Evolutionary conservation across 495 filamentous ascomycete genomes (phyloP).

Genomic region (Aspergillus kassunensis): DNA sequence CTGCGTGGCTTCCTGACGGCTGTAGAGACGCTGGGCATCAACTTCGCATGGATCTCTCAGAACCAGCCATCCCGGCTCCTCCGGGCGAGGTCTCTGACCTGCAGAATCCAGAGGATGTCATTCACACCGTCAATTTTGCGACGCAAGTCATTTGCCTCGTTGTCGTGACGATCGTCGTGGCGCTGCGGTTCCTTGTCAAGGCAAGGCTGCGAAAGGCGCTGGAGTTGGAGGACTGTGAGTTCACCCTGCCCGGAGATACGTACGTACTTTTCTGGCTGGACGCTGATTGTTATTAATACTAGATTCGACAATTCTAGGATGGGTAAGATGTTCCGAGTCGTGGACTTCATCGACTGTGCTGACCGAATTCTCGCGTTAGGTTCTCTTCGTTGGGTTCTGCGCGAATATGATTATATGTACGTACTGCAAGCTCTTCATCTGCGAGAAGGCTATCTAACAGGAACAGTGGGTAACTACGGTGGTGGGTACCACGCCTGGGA

Average conservation of each 20-base stretch:
- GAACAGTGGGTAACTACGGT: background rate
- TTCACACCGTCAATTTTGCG: conserved; percentile 10
- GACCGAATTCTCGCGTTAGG: background rate
- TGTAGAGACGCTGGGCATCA: no score
- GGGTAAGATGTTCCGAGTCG: background rate
- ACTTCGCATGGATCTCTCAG: no score
- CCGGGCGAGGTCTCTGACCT: conserved; percentile 1
- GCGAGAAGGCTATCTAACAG: background rate
- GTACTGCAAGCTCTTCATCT: background rate
- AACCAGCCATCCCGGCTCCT: conserved; percentile 1
- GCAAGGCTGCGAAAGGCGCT: background rate
- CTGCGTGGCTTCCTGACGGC: no score
- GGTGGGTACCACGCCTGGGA: conserved; percentile 12
- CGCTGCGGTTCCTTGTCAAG: background rate
- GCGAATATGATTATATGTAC: conserved; percentile 4
- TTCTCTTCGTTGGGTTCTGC: conserved; percentile 5
- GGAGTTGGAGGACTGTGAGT: background rate
- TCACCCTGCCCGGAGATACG: background rate
- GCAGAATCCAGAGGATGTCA: conserved; percentile 1
- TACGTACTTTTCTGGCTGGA: no score
- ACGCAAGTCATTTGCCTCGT: conserved; percentile 6
- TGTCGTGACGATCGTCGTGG: conserved; percentile 6
- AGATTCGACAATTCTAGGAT: conserved; percentile 1
- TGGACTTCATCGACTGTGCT: background rate
- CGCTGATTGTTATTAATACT: no score